These are phyloP conservation scores for Lentinula raphanica DNA, from an alignment of 768 basidiomycete species.

Conservation along the genomic window DNA sequence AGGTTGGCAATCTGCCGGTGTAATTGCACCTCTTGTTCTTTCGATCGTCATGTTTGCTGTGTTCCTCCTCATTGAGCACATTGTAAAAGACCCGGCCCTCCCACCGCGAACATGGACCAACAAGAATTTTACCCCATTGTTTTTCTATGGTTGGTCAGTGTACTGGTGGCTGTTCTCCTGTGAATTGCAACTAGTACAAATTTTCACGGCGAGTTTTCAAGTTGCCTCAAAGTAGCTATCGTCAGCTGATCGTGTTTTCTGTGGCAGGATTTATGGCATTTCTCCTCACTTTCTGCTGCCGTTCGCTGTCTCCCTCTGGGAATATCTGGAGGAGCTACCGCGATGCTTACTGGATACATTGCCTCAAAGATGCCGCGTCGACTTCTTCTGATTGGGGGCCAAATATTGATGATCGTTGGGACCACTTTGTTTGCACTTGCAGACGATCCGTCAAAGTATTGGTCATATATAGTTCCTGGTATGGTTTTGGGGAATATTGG, in stretches of 20 bases:
- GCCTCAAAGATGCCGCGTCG: background rate
- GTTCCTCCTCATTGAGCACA: conserved; percentile 45
- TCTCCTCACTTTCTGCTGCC: conserved; percentile 4
- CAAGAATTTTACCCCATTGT: conserved; percentile 33
- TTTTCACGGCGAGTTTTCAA: conserved; percentile 20
- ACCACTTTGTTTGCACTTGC: conserved; percentile 36
- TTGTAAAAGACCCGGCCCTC: conserved; percentile 10
- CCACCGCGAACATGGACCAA: conserved; percentile 36
- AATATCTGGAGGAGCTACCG: conserved; percentile 1
- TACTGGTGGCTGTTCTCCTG: conserved; percentile 27
- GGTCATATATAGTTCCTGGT: conserved; percentile 40
- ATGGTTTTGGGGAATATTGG: conserved; percentile 42
- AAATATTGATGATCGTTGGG: conserved; percentile 28
- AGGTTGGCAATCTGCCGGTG: conserved; percentile 39
- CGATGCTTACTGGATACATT: conserved; percentile 5
- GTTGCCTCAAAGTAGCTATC: background rate
- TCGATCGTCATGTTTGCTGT: conserved; percentile 29
- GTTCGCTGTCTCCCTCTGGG: conserved; percentile 5
- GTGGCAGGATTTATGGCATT: background rate
- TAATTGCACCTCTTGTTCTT: conserved; percentile 38
- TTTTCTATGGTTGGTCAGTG: conserved; percentile 21
- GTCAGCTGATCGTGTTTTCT: background rate
- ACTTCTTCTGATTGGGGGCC: conserved; percentile 31
- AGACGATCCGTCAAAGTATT: conserved; percentile 33
- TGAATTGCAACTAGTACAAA: conserved; percentile 18